Evolutionary conservation across 2,329 filamentous ascomycete genomes (phyloP).

Genomic region (Leptographium wingfieldii): DNA sequence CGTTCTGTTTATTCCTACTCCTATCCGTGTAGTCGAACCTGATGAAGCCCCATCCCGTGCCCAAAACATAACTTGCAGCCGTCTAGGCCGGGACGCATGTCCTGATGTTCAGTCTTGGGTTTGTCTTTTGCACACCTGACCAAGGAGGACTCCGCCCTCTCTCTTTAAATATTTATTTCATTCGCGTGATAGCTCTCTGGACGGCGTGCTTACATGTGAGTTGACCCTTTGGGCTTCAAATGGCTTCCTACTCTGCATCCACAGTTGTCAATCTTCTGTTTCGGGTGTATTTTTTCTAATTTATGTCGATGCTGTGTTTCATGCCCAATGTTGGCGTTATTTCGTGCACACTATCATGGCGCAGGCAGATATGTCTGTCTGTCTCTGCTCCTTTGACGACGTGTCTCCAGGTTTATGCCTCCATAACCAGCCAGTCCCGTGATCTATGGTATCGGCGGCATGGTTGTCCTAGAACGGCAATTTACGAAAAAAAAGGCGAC

Average conservation of each 20-base stretch:
- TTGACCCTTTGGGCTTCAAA: not conserved
- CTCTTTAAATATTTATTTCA: no score
- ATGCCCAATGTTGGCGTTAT: not conserved
- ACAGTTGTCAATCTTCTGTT: not conserved
- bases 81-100: no score
- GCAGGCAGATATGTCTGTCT: not conserved
- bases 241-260: not conserved
- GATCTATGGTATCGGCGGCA: not conserved
- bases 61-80: no score
- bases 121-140: no score
- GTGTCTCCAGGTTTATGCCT: not conserved
- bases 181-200: no score
- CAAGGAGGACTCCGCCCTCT: no score
- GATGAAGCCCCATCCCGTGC: not conserved
- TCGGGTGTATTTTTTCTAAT: not conserved
- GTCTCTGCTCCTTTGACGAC: no score
- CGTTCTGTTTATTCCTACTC: not conserved
- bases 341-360: not conserved
- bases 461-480: not conserved
- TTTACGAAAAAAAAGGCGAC: not conserved
- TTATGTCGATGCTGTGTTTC: not conserved
- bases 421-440: not conserved
- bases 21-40: not conserved
- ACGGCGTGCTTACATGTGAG: no score
- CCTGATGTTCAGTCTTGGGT: no score